A percentile compares a stretch with the other conserved stretches of the same genome.
Conservation (phyloP, 2,329 filamentous ascomycete genomes). For the Venturia carpophila region DNA sequence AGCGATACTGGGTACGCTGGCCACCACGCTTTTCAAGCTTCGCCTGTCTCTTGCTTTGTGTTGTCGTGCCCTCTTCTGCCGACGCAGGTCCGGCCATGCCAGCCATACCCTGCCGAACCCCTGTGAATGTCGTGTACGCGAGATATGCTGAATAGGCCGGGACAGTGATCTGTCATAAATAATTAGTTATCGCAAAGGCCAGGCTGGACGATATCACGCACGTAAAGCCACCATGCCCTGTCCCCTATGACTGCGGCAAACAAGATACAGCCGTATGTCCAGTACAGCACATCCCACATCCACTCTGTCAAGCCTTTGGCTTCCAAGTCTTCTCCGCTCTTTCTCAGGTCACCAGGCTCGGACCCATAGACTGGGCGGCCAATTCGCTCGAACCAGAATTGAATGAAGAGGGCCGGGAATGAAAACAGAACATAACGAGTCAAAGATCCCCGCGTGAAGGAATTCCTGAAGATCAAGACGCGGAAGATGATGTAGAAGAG, state of each 20-base stretch:
- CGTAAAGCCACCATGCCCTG: conserved; percentile 62
- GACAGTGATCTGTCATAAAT: conserved; percentile 28
- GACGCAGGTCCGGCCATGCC: conserved; percentile 30
- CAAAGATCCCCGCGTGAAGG: conserved; percentile 45
- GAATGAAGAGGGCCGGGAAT: conserved; percentile 65
- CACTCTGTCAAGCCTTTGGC: conserved; percentile 89
- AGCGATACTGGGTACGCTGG: conserved; percentile 42
- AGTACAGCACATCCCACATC: conserved; percentile 95
- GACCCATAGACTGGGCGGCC: conserved; percentile 69
- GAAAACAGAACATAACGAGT: conserved; percentile 66
- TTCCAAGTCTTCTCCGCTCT: conserved; percentile 78
- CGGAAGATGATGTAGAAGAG: conserved; percentile 65
- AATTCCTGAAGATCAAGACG: conserved; percentile 54
- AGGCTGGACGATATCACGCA: conserved; percentile 22
- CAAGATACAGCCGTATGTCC: conserved; percentile 73
- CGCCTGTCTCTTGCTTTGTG: conserved; percentile 40
- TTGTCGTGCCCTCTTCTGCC: conserved; percentile 18
- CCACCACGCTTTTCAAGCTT: conserved; percentile 47
- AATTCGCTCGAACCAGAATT: conserved; percentile 77
- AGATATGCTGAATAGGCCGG: conserved; percentile 40
- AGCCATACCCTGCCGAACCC: conserved; percentile 36
- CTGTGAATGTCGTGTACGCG: conserved; percentile 40
- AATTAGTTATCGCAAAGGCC: background rate
- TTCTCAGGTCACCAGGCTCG: conserved; percentile 49
- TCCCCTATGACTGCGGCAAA: conserved; percentile 74